Evolutionary conservation across 176 grass and related monocot species (phyloP), one percentile per base, ranked within the genome.

Genomic region (Zoysia japonica): DNA sequence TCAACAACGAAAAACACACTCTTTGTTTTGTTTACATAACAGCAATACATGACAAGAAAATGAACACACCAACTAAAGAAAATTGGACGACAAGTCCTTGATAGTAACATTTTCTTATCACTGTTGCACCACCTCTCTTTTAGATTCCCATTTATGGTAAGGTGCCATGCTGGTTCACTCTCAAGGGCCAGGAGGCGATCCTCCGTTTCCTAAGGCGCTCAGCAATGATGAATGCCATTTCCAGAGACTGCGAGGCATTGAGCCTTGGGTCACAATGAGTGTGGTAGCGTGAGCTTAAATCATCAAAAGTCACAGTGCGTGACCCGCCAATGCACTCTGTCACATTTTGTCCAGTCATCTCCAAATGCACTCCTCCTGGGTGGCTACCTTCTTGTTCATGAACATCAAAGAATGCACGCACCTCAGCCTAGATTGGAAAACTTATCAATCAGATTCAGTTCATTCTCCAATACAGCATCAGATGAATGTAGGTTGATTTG

Each of bases 271-370:
- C 94, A 2, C 88, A 91, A 47, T 93, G 91, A 0, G 88, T 89
- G 82, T 93, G 88, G 82, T 93, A 90, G 7, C 88, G 84, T 41
- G 91, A 94, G 41, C 86, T 36, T 65, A 94, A 71, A 79, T 94
- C 92, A 17, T 94, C 92, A 0, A 89, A 91, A 10, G 92, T 94
- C 53, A 94, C 86, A 0, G 86, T 87, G 13, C 89, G 72, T 11
- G 87, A 91, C n/a, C 89, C 92, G 7, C 92, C 92, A 42, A 94
- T 89, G 81, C 92, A 91, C 62, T 94, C 92, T 4, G 89, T 94
- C 75, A 94, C 89, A 56, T 94, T 94, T 72, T 94, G 92, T 19
- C 92, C 92, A 0, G 92, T 94, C 92, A 94, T 91, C 84, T 94
- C 92, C 70, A 91, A 83, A 47, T 94, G 92, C 69, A 91, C 89